Evolutionary conservation across 768 basidiomycete genomes (phyloP).

Genomic region (Mycena vulgaris): DNA sequence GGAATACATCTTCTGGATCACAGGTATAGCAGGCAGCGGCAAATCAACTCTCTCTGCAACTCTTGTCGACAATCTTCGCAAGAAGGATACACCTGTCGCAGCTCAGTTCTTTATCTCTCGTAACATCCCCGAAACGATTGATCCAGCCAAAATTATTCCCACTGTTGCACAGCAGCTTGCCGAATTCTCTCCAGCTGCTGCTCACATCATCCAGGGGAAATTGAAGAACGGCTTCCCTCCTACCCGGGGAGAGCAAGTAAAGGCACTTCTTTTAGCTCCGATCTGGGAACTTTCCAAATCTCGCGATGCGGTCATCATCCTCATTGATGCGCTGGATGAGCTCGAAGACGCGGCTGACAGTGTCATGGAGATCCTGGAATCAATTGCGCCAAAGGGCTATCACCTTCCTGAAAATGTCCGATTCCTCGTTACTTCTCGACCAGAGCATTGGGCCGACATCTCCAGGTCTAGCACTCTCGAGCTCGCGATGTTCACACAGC

Average conservation of each 20-base stretch:
- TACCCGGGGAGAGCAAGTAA: slow-evolving; percentile 1
- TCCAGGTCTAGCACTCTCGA: slow-evolving; percentile 13
- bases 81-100: background rate
- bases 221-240: background rate
- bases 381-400: slow-evolving; percentile 2
- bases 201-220: background rate
- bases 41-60: slow-evolving; percentile 21
- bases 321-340: slow-evolving; percentile 24
- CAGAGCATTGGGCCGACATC: slow-evolving; percentile 23
- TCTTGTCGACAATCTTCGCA: background rate
- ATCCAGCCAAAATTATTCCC: slow-evolving; percentile 13
- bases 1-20: slow-evolving; percentile 17
- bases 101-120: slow-evolving; percentile 10
- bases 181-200: slow-evolving; percentile 18
- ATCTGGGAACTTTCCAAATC: slow-evolving; percentile 16
- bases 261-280: slow-evolving; percentile 15
- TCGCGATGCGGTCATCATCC: background rate
- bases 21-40: slow-evolving; percentile 17
- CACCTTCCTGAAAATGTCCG: slow-evolving; percentile 19
- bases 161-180: slow-evolving; percentile 22
- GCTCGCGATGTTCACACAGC: background rate
- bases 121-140: slow-evolving; percentile 14
- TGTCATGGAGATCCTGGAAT: background rate
- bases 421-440: slow-evolving; percentile 17
- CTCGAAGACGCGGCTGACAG: background rate